These are phyloP conservation scores for Aspergillus nidulans DNA, from an alignment of 495 filamentous ascomycete genomes.

Conservation along the genomic window DNA sequence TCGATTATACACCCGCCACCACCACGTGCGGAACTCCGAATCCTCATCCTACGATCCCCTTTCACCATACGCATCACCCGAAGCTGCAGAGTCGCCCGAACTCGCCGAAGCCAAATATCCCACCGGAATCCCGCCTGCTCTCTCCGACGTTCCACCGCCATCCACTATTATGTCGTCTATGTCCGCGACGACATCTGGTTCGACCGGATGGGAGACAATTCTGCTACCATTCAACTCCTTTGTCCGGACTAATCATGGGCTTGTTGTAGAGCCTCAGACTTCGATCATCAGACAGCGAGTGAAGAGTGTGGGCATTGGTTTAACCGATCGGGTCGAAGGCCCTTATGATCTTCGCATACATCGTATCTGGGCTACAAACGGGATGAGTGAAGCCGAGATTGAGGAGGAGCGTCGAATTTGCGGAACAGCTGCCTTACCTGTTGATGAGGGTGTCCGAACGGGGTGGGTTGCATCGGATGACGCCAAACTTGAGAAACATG, in stretches of 20 bases:
- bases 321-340: constrained; percentile 85
- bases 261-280: constrained; percentile 84
- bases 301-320: constrained; percentile 75
- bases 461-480: constrained; percentile 18
- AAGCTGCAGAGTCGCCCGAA: constrained; percentile 21
- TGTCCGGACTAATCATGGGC: constrained; percentile 87
- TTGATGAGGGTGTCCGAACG: constrained; percentile 39
- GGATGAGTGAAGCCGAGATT: constrained; percentile 37
- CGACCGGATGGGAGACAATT: constrained; percentile 90
- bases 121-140: constrained; percentile 28
- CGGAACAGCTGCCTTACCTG: constrained; percentile 36
- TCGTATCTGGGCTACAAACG: constrained; percentile 70
- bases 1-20: constrained; percentile 71
- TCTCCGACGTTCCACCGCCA: constrained; percentile 38
- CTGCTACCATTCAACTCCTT: constrained; percentile 86
- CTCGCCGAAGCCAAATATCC: constrained; percentile 23
- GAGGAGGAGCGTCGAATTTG: constrained; percentile 41
- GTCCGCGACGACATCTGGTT: constrained; percentile 35
- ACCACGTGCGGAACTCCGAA: constrained; percentile 25
- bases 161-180: constrained; percentile 36
- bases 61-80: constrained; percentile 15
- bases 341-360: constrained; percentile 81
- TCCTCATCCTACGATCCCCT: constrained; percentile 13
- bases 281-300: constrained; percentile 82
- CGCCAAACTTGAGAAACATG: constrained; percentile 3